A percentile compares a stretch with the other conserved stretches of the same genome.
Evolutionary conservation across 768 basidiomycete genomes (phyloP).

Genomic region (Cubamyces lactineus): DNA sequence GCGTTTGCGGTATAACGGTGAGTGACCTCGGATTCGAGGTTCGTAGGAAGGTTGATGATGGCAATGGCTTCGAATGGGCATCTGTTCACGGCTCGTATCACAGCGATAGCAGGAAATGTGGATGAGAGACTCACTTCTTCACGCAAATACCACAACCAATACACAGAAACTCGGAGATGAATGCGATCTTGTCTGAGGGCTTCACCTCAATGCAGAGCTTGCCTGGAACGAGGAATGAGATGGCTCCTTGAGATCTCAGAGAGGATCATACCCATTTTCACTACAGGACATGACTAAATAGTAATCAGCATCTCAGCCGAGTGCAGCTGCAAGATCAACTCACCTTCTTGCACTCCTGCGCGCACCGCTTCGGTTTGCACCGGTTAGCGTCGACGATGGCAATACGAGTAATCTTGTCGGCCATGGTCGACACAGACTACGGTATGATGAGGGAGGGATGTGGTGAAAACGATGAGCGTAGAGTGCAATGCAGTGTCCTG

Average conservation of each 20-base stretch:
- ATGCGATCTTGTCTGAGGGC: constrained; percentile 93
- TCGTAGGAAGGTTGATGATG: constrained; percentile 98
- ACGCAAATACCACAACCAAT: constrained; percentile 99
- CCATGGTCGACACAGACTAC: constrained; percentile 14
- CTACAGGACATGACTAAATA: constrained; percentile 86
- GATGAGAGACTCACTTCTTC: constrained; percentile 77
- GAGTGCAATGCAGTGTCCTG: not conserved
- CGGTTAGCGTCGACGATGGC: constrained; percentile 91
- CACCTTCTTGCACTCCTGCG: constrained; percentile 98
- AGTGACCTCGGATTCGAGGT: constrained; percentile 93
- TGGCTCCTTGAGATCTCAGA: not conserved
- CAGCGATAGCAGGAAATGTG: not conserved
- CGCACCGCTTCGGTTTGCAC: constrained; percentile 96
- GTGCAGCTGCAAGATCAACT: constrained; percentile 5
- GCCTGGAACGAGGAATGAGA: constrained; percentile 47
- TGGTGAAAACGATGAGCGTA: not conserved
- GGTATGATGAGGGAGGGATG: not conserved
- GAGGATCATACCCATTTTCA: constrained; percentile 82
- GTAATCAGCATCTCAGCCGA: constrained; percentile 5
- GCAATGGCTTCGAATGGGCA: constrained; percentile 99
- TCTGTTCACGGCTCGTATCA: constrained; percentile 44
- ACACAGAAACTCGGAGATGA: constrained; percentile 98
- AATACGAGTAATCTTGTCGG: constrained; percentile 97
- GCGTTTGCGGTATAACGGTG: constrained; percentile 98
- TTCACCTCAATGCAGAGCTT: constrained; percentile 99